These are phyloP conservation scores for Raffaelea ambrosiae DNA, from an alignment of 2,329 filamentous ascomycete genomes.

Conservation along the genomic window DNA sequence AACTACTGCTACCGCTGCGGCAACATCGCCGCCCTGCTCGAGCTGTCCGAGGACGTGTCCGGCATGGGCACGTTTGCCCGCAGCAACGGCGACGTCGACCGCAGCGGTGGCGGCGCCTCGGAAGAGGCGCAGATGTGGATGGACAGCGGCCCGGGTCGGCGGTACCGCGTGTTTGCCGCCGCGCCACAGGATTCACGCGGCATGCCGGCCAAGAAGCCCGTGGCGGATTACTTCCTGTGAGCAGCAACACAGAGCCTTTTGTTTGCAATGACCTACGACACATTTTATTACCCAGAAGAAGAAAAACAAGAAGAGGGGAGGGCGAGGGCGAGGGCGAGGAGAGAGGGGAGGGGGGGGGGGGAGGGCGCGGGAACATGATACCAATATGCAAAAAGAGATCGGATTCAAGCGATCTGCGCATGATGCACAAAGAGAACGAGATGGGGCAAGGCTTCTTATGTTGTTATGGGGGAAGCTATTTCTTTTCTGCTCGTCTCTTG, in stretches of 20 bases:
- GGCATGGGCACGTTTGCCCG: slow-evolving; percentile 62
- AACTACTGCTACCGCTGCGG: slow-evolving; percentile 97
- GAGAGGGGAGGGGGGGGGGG: too few species aligned
- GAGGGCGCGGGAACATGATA: too few species aligned
- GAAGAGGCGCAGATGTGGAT: slow-evolving; percentile 35
- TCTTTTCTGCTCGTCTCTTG: too few species aligned
- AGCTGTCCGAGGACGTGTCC: slow-evolving; percentile 80
- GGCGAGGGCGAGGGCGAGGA: not conserved
- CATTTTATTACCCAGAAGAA: too few species aligned
- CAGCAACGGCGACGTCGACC: slow-evolving; percentile 59
- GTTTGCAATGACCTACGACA: too few species aligned
- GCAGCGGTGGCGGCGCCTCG: slow-evolving; percentile 30
- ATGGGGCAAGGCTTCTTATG: too few species aligned
- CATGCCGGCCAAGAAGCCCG: slow-evolving; percentile 98
- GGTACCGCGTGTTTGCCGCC: slow-evolving; percentile 93
- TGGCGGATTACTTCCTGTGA: slow-evolving; percentile 85
- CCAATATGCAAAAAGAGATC: too few species aligned
- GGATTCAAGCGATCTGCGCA: too few species aligned
- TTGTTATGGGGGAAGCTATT: too few species aligned
- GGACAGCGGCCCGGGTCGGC: slow-evolving; percentile 66
- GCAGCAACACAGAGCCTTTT: not conserved
- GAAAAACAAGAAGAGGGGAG: too few species aligned
- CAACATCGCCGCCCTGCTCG: slow-evolving; percentile 90
- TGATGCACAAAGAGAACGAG: too few species aligned
- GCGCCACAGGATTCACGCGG: slow-evolving; percentile 92